Conservation (phyloP, 139 green algal species). For the Auxenochlorella pyrenoidosa region DNA sequence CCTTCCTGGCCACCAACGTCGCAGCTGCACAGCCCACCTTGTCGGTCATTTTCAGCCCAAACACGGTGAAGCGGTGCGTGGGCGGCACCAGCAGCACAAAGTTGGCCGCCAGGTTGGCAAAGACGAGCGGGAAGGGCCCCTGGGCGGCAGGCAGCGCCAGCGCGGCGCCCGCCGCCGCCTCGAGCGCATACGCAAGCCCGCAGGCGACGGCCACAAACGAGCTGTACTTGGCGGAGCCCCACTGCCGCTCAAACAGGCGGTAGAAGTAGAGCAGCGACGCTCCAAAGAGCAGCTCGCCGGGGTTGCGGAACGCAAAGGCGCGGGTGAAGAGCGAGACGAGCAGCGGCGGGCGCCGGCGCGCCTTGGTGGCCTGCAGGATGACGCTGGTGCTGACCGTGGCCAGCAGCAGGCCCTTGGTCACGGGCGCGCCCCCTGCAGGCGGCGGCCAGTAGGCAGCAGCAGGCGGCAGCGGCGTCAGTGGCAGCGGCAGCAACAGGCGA, state of each 20-base stretch:
- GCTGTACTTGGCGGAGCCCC: conserved; percentile 62
- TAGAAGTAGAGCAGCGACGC: conserved; percentile 67
- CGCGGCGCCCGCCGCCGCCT: conserved; percentile 34
- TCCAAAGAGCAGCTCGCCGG: conserved; percentile 66
- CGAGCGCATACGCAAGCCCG: conserved; percentile 47
- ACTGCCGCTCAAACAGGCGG: conserved; percentile 69
- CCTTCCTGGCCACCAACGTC: too few species aligned
- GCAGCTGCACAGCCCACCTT: conserved; percentile 52
- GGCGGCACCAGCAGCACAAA: conserved; percentile 63
- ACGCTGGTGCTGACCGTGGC: conserved; percentile 46
- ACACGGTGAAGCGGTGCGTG: conserved; percentile 57
- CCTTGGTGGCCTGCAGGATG: conserved; percentile 42
- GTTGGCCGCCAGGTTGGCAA: conserved; percentile 69
- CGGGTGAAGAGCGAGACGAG: conserved; percentile 30
- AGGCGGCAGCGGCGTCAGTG: not conserved
- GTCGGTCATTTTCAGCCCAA: conserved; percentile 67
- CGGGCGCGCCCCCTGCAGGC: conserved; percentile 55
- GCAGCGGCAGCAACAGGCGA: not conserved
- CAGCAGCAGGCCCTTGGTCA: conserved; percentile 69
- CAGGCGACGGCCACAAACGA: conserved; percentile 47
- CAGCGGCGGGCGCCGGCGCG: conserved; percentile 37
- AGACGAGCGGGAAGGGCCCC: conserved; percentile 65
- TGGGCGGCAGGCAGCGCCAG: conserved; percentile 10
- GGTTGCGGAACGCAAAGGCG: conserved; percentile 53
- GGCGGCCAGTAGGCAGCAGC: not conserved